Base-by-base conservation (phyloP, 2,329 filamentous ascomycete species). In the Fusarium succisae region DNA sequence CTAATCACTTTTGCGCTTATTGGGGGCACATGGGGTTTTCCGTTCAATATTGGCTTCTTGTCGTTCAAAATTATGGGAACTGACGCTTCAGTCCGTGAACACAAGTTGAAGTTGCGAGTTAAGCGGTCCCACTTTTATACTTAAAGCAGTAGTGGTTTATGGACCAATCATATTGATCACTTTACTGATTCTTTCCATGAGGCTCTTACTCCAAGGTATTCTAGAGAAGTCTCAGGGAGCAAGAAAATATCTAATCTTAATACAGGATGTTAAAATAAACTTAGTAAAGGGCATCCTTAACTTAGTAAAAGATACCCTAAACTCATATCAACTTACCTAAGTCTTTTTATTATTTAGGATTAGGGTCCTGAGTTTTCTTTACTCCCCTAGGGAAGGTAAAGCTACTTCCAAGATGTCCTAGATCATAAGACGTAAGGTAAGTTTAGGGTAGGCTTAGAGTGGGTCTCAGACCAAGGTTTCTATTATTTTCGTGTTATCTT, bases 121-220 rank as follows among this genome's bases (percentile, higher is more conserved):
- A 18, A 35, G 12, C 22, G 28, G 53, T 41, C n/a, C 67, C 67
- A 45, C 47, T 30, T 44, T 38, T 69, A 59, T 15, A 59, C 32
- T 28, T 35, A 9, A 18, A 10, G 35, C 18, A 44, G 28, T 28
- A 56, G 38, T 26, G 15, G 38, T 26, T 45, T 44, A 43, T 70
- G 9, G 30, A 9, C 67, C 71, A 74, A 69, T 74, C 47, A 58
- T 6, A 22, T n/a, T 14, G 43, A n/a, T 17, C 28, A n/a, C 62
- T 41, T 62, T 58, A 10, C 43, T 39, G 30, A 55, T 62, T 30
- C 39, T 20, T 41, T 54, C 35, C 37, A 43, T 28, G 20, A 43
- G 51, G 35, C 24, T 54, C 24, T 26, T 30, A 18, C 22, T 32
- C 15, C 2, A 51, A 18, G 30, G 30, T 11, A 37, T n/a, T 9